phyloP scores from a whole-genome alignment of 371 early-diverging fungal species.

The Lichtheimia ramosa region DNA sequence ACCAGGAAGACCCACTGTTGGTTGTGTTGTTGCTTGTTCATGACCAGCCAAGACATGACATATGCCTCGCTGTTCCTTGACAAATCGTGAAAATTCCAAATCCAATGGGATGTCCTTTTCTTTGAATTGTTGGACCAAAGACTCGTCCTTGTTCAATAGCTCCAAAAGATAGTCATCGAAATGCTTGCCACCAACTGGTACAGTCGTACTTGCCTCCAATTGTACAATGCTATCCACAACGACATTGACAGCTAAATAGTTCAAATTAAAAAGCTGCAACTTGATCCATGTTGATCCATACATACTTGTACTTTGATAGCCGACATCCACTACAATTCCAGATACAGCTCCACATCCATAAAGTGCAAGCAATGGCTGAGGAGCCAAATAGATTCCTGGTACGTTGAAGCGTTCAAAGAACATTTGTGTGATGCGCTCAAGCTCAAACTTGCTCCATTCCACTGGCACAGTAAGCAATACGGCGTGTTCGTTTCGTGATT shows the following conservation, averaged over 20 bases:
- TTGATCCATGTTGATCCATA: conserved; percentile 50
- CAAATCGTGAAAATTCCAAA: conserved; percentile 53
- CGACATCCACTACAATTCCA: conserved; percentile 90
- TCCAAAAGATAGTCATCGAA: conserved; percentile 62
- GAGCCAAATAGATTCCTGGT: conserved; percentile 82
- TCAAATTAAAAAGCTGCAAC: conserved; percentile 33
- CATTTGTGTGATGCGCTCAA: conserved; percentile 81
- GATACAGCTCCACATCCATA: conserved; percentile 80
- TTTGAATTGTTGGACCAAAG: conserved; percentile 50
- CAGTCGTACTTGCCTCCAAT: conserved; percentile 54
- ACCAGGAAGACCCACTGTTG: conserved; percentile 17
- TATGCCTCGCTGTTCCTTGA: conserved; percentile 58
- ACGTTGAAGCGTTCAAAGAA: conserved; percentile 90
- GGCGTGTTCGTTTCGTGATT: conserved; percentile 76
- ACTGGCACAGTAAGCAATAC: conserved; percentile 78
- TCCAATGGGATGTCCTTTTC: conserved; percentile 35
- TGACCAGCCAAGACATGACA: conserved; percentile 58
- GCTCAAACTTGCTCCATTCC: conserved; percentile 81
- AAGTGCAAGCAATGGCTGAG: conserved; percentile 79
- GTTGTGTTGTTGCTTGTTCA: conserved; percentile 25
- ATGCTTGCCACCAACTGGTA: conserved; percentile 71
- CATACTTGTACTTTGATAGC: conserved; percentile 72
- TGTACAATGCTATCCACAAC: conserved; percentile 70
- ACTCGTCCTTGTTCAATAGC: conserved; percentile 57
- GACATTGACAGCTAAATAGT: conserved; percentile 61